phyloP scores from a whole-genome alignment of 441 rosid genomes.

The Viola pubescens region DNA sequence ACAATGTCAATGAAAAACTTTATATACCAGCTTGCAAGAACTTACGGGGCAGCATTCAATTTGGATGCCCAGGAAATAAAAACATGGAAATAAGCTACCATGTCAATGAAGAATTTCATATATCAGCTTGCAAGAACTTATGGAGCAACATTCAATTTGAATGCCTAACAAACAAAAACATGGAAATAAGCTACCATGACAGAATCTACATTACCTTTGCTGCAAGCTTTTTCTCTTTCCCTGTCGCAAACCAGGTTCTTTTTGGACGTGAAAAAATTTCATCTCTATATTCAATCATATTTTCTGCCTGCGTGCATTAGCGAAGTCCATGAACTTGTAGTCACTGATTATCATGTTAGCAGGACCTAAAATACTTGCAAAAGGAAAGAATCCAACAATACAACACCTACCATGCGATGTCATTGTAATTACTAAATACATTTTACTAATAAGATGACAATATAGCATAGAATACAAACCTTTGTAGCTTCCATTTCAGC shows the following conservation, averaged over 20 bases:
- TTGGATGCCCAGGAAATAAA: neutral
- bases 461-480: conserved; percentile 31
- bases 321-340: neutral
- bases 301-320: conserved; percentile 63
- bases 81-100: conserved; percentile 1
- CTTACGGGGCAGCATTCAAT: neutral
- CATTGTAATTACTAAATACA: neutral
- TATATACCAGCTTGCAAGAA: neutral
- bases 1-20: neutral
- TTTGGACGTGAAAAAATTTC: conserved; percentile 87
- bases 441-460: neutral
- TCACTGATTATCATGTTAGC: no score
- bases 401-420: neutral
- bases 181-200: conserved; percentile 1
- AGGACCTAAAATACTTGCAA: no score
- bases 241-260: conserved; percentile 90
- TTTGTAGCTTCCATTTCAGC: conserved; percentile 97
- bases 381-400: neutral
- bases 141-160: neutral
- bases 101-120: no score
- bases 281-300: conserved; percentile 77
- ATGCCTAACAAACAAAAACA: neutral
- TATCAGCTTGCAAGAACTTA: neutral
- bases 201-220: conserved; percentile 51
- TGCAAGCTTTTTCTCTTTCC: conserved; percentile 75